Percentiles rank a stretch among this genome's conserved stretches.
Evolutionary conservation across 371 early-diverging fungal genomes (phyloP).

Genomic region (Mortierella sp.): DNA sequence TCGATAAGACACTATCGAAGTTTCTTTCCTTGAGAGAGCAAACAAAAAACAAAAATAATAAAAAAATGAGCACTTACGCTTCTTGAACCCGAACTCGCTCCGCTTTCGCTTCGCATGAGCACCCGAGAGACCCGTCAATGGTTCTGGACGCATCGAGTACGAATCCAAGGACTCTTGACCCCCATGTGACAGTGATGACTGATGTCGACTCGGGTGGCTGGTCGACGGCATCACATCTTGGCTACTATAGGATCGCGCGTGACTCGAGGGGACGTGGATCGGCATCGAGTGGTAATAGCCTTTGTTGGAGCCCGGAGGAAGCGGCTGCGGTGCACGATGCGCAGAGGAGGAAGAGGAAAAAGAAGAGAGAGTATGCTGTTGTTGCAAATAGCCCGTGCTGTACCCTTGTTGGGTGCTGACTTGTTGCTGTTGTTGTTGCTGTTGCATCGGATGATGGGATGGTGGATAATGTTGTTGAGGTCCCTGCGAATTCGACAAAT

Average conservation of each 20-base stretch:
- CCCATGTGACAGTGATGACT: no score
- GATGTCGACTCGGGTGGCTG: no score
- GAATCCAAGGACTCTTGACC: not conserved
- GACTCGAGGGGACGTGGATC: no score
- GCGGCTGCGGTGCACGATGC: no score
- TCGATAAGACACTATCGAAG: no score
- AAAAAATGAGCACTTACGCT: constrained; percentile 17
- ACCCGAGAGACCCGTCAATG: not conserved
- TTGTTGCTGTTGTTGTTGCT: constrained; percentile 17
- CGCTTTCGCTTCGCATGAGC: constrained; percentile 37
- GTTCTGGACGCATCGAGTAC: constrained; percentile 3
- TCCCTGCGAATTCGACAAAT: constrained; percentile 34
- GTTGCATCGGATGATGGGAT: constrained; percentile 13
- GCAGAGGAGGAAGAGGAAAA: no score
- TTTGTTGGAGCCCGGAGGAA: no score
- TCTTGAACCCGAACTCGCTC: constrained; percentile 27
- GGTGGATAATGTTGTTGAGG: constrained; percentile 5
- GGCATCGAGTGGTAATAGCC: no score
- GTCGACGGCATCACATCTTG: no score
- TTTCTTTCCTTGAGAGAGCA: not conserved
- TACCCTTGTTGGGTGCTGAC: constrained; percentile 13
- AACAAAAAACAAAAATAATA: not conserved
- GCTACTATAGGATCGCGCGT: no score
- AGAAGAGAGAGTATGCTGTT: constrained; percentile 6
- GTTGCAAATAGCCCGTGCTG: constrained; percentile 12